These are phyloP conservation scores for Wallemia mellicola DNA, from an alignment of 1,284 basidiomycete genomes.

Conservation along the genomic window DNA sequence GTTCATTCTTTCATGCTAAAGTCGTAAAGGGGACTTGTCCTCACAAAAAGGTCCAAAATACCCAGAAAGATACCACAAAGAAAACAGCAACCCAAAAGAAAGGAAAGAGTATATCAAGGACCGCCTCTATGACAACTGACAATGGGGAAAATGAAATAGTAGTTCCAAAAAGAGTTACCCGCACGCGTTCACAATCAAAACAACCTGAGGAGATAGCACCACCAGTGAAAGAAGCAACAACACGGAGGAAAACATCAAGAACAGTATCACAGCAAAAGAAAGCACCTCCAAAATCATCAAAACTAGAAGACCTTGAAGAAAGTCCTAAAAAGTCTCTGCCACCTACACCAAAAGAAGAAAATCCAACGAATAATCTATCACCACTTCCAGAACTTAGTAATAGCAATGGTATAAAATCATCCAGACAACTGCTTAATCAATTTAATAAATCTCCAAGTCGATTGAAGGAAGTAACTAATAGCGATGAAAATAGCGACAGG, in stretches of 20 bases:
- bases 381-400: neutral
- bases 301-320: neutral
- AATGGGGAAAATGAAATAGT: neutral
- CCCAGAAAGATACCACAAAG: neutral
- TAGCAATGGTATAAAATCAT: neutral
- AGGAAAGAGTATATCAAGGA: neutral
- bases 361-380: neutral
- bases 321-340: neutral
- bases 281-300: neutral
- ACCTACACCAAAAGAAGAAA: neutral
- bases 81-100: neutral
- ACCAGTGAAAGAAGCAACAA: neutral
- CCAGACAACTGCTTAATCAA: neutral
- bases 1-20: neutral
- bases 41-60: neutral
- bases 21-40: neutral
- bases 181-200: neutral
- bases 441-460: neutral
- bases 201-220: neutral
- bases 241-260: neutral
- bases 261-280: neutral
- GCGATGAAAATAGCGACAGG: neutral
- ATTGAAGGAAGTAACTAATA: neutral
- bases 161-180: neutral
- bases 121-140: neutral